Evolutionary conservation across 306 rosid genomes (phyloP).

Genomic region (Cicer yamashitae): DNA sequence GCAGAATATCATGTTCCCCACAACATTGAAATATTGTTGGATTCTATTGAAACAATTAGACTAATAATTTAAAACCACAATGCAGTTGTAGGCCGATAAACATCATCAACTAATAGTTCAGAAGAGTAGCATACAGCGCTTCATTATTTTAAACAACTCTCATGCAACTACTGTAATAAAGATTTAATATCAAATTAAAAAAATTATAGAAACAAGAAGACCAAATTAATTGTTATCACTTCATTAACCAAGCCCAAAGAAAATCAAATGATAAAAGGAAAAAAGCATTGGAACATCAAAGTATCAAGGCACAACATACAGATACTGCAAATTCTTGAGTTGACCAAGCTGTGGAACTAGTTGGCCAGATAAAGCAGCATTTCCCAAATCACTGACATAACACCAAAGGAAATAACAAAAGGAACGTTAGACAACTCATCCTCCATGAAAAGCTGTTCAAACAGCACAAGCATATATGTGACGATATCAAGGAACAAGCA

Average conservation of each 20-base stretch:
- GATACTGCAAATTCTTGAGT: constrained; percentile 93
- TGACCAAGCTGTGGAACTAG: constrained; percentile 97
- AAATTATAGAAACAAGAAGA: background rate
- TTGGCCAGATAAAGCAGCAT: constrained; percentile 93
- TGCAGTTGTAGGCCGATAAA: background rate
- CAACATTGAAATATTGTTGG: background rate
- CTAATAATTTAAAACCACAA: background rate
- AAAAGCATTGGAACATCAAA: constrained; percentile 32
- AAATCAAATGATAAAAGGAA: constrained; percentile 11
- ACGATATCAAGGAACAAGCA: constrained; percentile 40
- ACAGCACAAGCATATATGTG: constrained; percentile 24
- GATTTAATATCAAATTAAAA: background rate
- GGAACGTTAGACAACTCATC: constrained; percentile 38
- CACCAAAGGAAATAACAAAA: constrained; percentile 35
- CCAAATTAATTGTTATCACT: background rate
- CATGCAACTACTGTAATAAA: background rate
- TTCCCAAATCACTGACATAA: constrained; percentile 86
- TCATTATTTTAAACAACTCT: background rate
- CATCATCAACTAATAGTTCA: constrained; percentile 1
- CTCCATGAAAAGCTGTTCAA: constrained; percentile 19
- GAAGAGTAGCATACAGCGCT: background rate
- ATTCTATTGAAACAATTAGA: background rate
- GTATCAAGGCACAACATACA: constrained; percentile 64
- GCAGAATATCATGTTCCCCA: constrained; percentile 24
- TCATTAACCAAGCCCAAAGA: constrained; percentile 25